Evolutionary conservation across 2,329 filamentous ascomycete genomes (phyloP).

Genomic region (Apiospora sp.): DNA sequence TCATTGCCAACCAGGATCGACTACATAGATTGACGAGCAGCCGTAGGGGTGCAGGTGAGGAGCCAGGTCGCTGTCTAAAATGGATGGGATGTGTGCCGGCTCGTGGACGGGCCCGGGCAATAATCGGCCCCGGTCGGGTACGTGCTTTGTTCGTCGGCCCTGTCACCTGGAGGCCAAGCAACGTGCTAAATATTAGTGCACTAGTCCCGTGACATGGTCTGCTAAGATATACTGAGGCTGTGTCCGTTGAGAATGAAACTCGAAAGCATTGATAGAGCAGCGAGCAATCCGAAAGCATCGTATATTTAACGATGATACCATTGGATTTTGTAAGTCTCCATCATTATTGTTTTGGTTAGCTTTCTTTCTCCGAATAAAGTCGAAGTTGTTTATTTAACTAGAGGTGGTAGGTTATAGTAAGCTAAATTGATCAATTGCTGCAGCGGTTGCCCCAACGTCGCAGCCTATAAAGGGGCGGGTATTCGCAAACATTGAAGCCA

Average conservation of each 20-base stretch:
- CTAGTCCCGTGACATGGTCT: neutral
- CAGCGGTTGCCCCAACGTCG: neutral
- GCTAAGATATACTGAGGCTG: neutral
- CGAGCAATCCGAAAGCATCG: neutral
- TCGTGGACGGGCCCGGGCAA: constrained; percentile 2
- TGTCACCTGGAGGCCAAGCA: neutral
- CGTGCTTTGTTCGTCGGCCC: neutral
- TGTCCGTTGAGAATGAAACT: no score
- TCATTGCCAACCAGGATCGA: neutral
- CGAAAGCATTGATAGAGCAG: neutral
- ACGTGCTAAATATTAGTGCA: neutral
- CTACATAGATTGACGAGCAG: neutral
- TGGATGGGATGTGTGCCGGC: neutral
- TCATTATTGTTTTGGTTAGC: neutral
- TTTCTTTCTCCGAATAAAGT: neutral
- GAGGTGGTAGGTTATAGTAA: neutral
- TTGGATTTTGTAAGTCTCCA: neutral
- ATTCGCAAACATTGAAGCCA: neutral
- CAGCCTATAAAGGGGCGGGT: neutral
- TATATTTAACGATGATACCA: neutral
- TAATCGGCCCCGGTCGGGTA: constrained; percentile 19
- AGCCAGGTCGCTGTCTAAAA: neutral
- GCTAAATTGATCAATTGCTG: neutral
- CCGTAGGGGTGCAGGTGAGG: neutral
- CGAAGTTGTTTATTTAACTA: neutral